Base-by-base conservation (phyloP, 768 basidiomycete genomes). In the Mycena sanguinolenta region DNA sequence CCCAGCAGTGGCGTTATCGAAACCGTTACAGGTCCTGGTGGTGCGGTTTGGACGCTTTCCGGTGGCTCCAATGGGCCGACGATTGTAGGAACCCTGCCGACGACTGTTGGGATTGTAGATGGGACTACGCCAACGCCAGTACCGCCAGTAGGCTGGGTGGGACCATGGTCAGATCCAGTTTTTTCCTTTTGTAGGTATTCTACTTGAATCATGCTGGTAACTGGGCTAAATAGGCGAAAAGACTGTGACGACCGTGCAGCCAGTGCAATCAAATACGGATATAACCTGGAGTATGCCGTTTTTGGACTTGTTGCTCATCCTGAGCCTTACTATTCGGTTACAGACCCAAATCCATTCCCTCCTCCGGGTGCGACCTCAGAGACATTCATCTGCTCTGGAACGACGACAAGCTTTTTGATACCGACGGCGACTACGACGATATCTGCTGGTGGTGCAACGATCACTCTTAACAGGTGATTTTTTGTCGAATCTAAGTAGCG, bases 261-360 rank as follows among this genome's bases (percentile, higher is more conserved):
- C 64, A 27, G 32, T 30, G 27, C 53, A 58, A 19, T 14, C 25
- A 39, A 58, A 65, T 44, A 63, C 62, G 19, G 23, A 58, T 16
- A 36, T 69, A 32, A 9, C 60, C 9, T 69, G 68, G 68, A 69
- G 68, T 69, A 64, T 9, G 53, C 14, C 16, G 19, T 42, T 42
- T 6, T 17, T 19, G 7, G 14, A 6, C 14, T 17, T 64, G 27
- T 49, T 9, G 21, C 21, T 10, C 19, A 19, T 27, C 23, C 68
- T 55, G 44, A 69, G 21, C 32, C 32, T 34, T 34, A 5, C 32
- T 34, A 34, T 34, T 34, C 10, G n/a, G 6, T 34, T 34, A 10
- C 50, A 52, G 50, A 52, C 25, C 50, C 50, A 27, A 52, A 52
- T 23, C 50, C 50, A 10, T 23, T 23, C 23, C 50, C 50, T 13